phyloP scores from a whole-genome alignment of 768 basidiomycete species.

The Rhodotorula diobovata region DNA sequence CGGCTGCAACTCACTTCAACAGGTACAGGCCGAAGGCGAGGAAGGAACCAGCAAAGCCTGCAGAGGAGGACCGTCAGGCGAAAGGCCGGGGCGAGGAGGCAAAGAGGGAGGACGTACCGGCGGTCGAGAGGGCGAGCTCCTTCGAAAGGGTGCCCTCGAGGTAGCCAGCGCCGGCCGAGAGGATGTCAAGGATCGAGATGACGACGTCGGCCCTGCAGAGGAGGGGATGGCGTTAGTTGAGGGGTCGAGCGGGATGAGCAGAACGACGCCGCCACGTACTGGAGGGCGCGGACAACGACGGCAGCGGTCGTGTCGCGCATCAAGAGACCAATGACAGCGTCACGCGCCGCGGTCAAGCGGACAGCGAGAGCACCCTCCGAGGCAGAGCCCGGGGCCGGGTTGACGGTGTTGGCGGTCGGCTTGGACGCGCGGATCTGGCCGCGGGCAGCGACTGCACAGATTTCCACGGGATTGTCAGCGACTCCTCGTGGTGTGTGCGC shows the following conservation, averaged over 20 bases:
- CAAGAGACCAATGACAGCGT: constrained; percentile 35
- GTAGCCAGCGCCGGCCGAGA: constrained; percentile 27
- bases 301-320: constrained; percentile 40
- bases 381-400: not conserved
- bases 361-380: constrained; percentile 7
- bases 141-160: constrained; percentile 32
- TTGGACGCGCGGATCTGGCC: not conserved
- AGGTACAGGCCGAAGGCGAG: not conserved
- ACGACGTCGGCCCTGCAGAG: constrained; percentile 23
- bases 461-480: no score
- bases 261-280: constrained; percentile 1
- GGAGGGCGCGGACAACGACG: constrained; percentile 39
- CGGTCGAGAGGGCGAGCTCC: constrained; percentile 14
- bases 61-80: not conserved
- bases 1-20: not conserved
- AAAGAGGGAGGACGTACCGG: not conserved
- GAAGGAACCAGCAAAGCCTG: not conserved
- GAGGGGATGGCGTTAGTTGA: not conserved
- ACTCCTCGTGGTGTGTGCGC: no score
- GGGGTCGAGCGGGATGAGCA: not conserved
- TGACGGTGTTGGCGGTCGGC: constrained; percentile 6
- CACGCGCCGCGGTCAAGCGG: constrained; percentile 31
- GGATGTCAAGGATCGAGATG: constrained; percentile 26
- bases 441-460: not conserved
- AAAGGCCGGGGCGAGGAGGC: not conserved